phyloP scores from a whole-genome alignment of 257 asterid genomes.

The Oldenlandia corymbosa region DNA sequence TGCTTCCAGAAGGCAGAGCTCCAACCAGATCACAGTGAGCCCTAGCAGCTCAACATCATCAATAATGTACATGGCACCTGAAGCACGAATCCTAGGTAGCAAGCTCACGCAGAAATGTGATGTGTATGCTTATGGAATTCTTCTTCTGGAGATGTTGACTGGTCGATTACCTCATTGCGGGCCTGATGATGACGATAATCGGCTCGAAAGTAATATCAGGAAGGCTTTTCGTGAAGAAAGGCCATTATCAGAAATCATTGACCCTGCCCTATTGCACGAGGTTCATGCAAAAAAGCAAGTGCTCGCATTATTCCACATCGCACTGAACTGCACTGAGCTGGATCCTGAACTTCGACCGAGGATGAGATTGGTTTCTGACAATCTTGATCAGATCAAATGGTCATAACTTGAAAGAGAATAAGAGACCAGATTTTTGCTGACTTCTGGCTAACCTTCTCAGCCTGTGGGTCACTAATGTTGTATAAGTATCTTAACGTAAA shows the following conservation, averaged over 20 bases:
- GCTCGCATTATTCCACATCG: conserved; percentile 70
- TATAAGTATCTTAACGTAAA: not conserved
- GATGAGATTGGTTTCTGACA: conserved; percentile 79
- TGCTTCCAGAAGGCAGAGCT: conserved; percentile 33
- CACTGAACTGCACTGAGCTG: conserved; percentile 65
- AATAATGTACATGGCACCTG: conserved; percentile 51
- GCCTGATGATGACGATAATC: conserved; percentile 40
- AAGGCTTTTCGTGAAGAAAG: conserved; percentile 68
- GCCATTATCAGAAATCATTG: conserved; percentile 75
- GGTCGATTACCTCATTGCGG: conserved; percentile 50
- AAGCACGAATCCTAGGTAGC: conserved; percentile 39
- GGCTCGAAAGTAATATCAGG: conserved; percentile 65
- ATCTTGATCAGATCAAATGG: conserved; percentile 55
- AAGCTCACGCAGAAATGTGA: conserved; percentile 71
- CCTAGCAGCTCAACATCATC: conserved; percentile 33
- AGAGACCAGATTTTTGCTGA: not conserved
- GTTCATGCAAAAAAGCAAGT: conserved; percentile 88
- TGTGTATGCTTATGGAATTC: conserved; percentile 71
- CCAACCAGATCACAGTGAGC: conserved; percentile 22
- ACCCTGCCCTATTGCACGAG: conserved; percentile 67
- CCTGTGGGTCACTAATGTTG: not conserved
- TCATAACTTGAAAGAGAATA: conserved; percentile 24
- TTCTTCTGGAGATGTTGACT: conserved; percentile 75
- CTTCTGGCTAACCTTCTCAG: conserved; percentile 11
- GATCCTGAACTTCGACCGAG: conserved; percentile 87